Base-by-base conservation (phyloP, 176 grass and related monocot genomes). In the Oryza officinalis region DNA sequence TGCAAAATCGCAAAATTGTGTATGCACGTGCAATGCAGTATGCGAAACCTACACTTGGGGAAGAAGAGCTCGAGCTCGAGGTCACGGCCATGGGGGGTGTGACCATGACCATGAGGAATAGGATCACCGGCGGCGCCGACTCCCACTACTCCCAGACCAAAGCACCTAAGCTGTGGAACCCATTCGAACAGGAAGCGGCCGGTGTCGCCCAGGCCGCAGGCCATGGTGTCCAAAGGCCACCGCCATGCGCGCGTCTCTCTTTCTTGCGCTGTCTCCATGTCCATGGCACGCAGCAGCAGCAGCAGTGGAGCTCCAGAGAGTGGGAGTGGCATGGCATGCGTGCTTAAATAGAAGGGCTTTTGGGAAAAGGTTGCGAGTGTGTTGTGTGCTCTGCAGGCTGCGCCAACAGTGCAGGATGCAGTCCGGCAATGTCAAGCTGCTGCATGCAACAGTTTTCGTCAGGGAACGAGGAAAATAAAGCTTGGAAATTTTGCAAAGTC, bases 281-380 rank as follows among this genome's bases (percentile, higher is more conserved):
- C 22, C 46, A 32, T 54, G 13, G 72, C 6, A 35, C 23, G 66
- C 13, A 63, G 46, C 10, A 20, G 7, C 28, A 41, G 65, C 50
- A 64, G 72, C 13, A 68, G 80, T 67, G 67, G 71, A 81, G 14
- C 47, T 6, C 13, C 52, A 57, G 52, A 57, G 52, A 63, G 60
- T 35, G 60, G 38, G 61, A 23, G 79, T 38, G 65, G 37, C 41
- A 65, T 84, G 88, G 30, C 78, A 69, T 87, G 63, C 84, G 80
- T 68, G 71, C 76, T 83, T 90, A 88, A 92, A 88, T 86, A 94
- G 82, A 78, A 67, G 82, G 75, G 54, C 84, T 90, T 90, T 94
- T 85, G 75, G 77, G 85, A 83, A 86, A 78, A 86, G 73, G 64
- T 41, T 25, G 50, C 40, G 76, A 35, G 27, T 38, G 27, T 38